Percentiles rank a stretch among this genome's conserved stretches.
phyloP scores from a whole-genome alignment of 306 rosid genomes.

The Gynostemma pentaphyllum region DNA sequence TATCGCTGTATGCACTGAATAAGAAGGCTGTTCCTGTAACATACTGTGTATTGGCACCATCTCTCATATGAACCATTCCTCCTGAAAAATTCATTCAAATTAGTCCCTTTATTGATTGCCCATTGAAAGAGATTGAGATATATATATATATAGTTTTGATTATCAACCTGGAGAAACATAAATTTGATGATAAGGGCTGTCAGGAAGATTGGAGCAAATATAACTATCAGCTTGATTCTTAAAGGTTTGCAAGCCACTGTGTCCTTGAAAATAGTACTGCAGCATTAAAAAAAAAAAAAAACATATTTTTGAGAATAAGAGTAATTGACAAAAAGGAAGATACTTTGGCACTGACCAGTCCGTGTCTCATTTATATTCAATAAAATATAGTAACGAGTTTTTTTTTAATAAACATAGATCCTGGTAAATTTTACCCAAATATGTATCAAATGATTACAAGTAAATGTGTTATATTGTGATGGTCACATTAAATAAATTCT shows the following conservation, averaged over 20 bases:
- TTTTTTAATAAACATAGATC: too few relatives aligned
- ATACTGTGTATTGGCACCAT: conserved; percentile 85
- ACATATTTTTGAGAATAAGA: too few relatives aligned
- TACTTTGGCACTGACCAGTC: too few relatives aligned
- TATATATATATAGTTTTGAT: too few relatives aligned
- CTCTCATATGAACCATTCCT: conserved; percentile 63
- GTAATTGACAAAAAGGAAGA: too few relatives aligned
- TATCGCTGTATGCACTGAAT: conserved; percentile 43
- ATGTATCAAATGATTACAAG: too few relatives aligned
- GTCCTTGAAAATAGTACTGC: conserved; percentile 53
- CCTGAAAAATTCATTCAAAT: conserved; percentile 19
- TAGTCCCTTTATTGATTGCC: too few relatives aligned
- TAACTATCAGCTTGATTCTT: conserved; percentile 57
- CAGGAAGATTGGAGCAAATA: conserved; percentile 69
- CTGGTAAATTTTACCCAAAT: too few relatives aligned
- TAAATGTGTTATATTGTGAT: too few relatives aligned
- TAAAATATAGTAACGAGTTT: too few relatives aligned
- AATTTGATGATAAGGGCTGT: conserved; percentile 65
- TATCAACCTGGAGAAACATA: conserved; percentile 46
- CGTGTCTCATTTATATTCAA: too few relatives aligned
- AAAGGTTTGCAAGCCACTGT: conserved; percentile 26
- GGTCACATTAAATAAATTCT: not conserved
- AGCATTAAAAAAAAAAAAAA: not conserved
- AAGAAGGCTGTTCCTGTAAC: conserved; percentile 49
- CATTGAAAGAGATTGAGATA: too few relatives aligned